Evolutionary conservation across 164 flowering plant genomes (phyloP), one percentile per base, ranked within the genome.

Genomic region (Warburgia ugandensis): DNA sequence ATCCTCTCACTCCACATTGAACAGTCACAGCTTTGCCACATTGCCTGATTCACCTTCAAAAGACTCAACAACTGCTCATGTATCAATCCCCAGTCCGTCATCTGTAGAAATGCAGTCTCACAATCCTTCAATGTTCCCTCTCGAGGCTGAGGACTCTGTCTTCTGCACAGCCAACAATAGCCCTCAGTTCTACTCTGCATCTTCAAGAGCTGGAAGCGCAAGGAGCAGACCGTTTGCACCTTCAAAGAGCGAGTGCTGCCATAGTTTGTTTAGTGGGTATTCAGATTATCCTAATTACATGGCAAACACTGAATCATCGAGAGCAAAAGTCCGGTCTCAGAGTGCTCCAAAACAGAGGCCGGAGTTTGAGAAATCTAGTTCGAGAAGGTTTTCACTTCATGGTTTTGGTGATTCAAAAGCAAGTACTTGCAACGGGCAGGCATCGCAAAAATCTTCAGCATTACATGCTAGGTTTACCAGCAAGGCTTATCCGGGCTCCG

Each of bases 291-390:
- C 95, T 0, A 86, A 63, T 57, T 90, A 82, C 74, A 90, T 90
- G 97, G 61, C 86, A 0, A 75, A 86, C 68, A 86, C 97, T 0
- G 80, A 84, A 59, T 90, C 97, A 6, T 84, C 75, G 1, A 66
- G 72, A 32, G 94, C 95, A 4, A 90, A 80, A 60, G 76, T 72
- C 6, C 64, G 97, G 61, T 86, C 95, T 13, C 88, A 77, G 26
- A 90, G 95, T 44, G 91, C 94, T 1, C 95, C 97, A 3, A 82
- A 78, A 60, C 94, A 79, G 64, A 73, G 97, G 56, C 68, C 19
- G 1, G 78, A 75, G 48, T 61, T 72, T 8, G 84, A 80, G 52
- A 76, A 67, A 32, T 56, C 51, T 37, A 58, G 72, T 55, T 68
- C 75, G 1, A 47, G 22, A 11, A 71, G 73, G 68, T 49, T 62